Conservation (phyloP, 2,329 filamentous ascomycete genomes). For the Penicillium hordei region DNA sequence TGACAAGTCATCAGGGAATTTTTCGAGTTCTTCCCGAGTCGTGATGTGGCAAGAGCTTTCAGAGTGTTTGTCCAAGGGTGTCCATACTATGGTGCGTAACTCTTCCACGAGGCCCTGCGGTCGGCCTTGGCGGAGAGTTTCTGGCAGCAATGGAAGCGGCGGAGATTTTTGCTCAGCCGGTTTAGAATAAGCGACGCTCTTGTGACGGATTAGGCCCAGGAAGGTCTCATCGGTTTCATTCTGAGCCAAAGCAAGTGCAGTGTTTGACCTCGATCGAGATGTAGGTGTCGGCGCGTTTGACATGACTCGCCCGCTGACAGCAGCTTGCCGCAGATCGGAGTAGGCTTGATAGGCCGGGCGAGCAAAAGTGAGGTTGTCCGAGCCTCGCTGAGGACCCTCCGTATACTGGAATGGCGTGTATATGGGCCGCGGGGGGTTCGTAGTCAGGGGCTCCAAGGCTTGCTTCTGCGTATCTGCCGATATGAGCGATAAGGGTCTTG, state of each 20-base stretch:
- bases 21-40: conserved; percentile 35
- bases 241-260: conserved; percentile 21
- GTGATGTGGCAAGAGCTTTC: conserved; percentile 36
- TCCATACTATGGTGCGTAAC: conserved; percentile 37
- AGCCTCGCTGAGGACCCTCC: conserved; percentile 44
- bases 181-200: conserved; percentile 43
- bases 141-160: conserved; percentile 32
- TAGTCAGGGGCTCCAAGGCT: conserved; percentile 30
- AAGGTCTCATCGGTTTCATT: conserved; percentile 47
- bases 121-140: conserved; percentile 34
- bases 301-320: conserved; percentile 47
- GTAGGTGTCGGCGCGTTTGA: conserved; percentile 31
- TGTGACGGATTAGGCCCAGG: conserved; percentile 48
- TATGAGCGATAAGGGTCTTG: conserved; percentile 2
- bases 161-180: conserved; percentile 28
- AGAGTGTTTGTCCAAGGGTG: conserved; percentile 34
- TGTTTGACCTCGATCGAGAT: conserved; percentile 18
- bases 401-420: conserved; percentile 50
- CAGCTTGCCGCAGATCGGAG: conserved; percentile 47
- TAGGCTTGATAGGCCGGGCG: conserved; percentile 50
- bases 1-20: conserved; percentile 43
- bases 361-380: conserved; percentile 40
- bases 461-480: conserved; percentile 26
- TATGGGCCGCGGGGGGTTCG: conserved; percentile 41
- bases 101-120: conserved; percentile 31